Base-by-base conservation (phyloP, 768 basidiomycete genomes). In the Hygrophoropsis aurantiaca region DNA sequence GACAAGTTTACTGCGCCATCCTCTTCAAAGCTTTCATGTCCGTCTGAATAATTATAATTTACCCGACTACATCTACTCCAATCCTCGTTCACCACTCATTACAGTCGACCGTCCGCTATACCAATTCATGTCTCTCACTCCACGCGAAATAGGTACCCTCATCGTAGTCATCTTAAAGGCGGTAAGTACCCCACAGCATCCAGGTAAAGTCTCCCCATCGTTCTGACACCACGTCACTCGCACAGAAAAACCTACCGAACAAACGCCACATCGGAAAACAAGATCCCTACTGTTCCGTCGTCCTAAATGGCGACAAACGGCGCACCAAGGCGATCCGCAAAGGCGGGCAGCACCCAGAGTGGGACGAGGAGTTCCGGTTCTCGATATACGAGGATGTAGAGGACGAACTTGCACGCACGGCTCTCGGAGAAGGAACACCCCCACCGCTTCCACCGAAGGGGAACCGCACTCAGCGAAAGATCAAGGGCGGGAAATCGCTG, bases 301-400 rank as follows among this genome's bases (percentile, higher is more conserved):
- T 76, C 3, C 72, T 94, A 43, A 87, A 90, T 60, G 83, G 84
- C 41, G 86, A 94, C 66, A 94, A 85, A 59, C 81, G 85, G 49
- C 79, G 90, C 42, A 98, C 95, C 4, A 91, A 87, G 65, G 84
- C 92, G n/a, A 87, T 97, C 65, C 94, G 90, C 64, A 86, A 92
- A 24, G 97, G 97, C 41, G 97, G 97, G 15, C 97, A 99, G 65
- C 94, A 97, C 66, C 97, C 97, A 5, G 93, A 93, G 69, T 99
- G 97, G 94, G 97, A 99, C 62, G 94, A 97, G 58, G 97, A 99
- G 69, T 75, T 98, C 59, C 85, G 97, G 35, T 98, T 97, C 68
- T 84, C 86, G 20, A 73, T 99, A 37, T 80, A 75, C 53, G 94
- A 97, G 61, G 91, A 92, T 53, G 68, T 72, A 25, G 75, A 80